A percentile compares a stretch with the other conserved stretches of the same genome.
These are phyloP conservation scores for Suhomyces vadensis DNA, from an alignment of 805 yeast genomes.

Conservation along the genomic window DNA sequence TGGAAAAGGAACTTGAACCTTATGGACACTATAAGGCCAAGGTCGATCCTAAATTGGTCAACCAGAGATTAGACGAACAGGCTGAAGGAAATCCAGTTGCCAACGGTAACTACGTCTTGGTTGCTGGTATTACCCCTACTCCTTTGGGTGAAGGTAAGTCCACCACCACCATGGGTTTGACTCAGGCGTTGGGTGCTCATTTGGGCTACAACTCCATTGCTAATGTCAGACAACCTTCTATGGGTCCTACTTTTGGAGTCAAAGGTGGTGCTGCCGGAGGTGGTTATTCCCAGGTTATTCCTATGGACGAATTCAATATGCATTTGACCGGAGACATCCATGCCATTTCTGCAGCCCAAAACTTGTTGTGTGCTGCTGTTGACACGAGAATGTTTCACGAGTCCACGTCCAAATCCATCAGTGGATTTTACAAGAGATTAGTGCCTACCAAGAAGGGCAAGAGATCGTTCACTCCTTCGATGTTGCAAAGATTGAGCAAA, in stretches of 20 bases:
- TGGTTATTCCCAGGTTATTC: conserved; percentile 84
- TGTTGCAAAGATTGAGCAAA: conserved; percentile 66
- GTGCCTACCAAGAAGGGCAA: conserved; percentile 74
- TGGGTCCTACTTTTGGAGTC: conserved; percentile 88
- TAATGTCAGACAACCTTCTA: conserved; percentile 82
- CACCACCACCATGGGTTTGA: conserved; percentile 80
- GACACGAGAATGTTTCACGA: conserved; percentile 88
- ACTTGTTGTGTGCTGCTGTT: conserved; percentile 79
- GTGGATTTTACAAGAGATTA: conserved; percentile 71
- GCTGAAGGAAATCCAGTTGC: conserved; percentile 64
- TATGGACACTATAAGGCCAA: conserved; percentile 79
- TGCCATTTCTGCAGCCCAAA: conserved; percentile 81
- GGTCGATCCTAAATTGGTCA: conserved; percentile 49
- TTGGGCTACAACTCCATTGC: conserved; percentile 69
- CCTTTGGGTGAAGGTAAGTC: conserved; percentile 87
- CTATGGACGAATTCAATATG: conserved; percentile 87
- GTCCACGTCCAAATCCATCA: conserved; percentile 67
- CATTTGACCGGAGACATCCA: conserved; percentile 86
- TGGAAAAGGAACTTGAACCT: conserved; percentile 68
- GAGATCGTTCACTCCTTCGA: conserved; percentile 65
- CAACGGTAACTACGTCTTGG: conserved; percentile 73
- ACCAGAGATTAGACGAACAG: conserved; percentile 52
- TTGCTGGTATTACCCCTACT: conserved; percentile 84
- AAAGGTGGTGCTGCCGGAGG: conserved; percentile 94
- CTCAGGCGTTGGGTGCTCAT: conserved; percentile 80